These are phyloP conservation scores for Tinospora cordifolia DNA, from an alignment of 164 flowering plant species.

Conservation along the genomic window DNA sequence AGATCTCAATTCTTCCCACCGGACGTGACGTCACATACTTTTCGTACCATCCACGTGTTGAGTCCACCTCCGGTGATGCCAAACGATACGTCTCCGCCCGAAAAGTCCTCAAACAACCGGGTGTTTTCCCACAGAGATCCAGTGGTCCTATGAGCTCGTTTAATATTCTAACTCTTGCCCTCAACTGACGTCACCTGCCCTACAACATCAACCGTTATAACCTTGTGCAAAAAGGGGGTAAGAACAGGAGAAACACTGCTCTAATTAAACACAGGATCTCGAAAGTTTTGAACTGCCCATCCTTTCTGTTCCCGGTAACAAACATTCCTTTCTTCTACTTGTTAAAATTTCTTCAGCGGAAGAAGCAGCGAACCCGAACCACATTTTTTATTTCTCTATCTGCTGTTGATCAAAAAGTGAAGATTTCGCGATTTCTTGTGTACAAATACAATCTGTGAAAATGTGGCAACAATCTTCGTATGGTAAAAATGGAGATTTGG, in stretches of 20 bases:
- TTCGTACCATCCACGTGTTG: neutral
- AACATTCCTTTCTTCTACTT: too few relatives aligned
- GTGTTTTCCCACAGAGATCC: neutral
- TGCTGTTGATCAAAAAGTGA: neutral
- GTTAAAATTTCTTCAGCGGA: neutral
- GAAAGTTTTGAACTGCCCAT: neutral
- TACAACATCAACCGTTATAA: neutral
- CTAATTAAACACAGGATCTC: too few relatives aligned
- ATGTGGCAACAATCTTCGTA: neutral
- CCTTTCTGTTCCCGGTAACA: neutral
- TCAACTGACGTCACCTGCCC: neutral
- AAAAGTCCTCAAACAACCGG: neutral
- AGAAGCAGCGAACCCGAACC: too few relatives aligned
- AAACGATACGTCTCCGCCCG: neutral
- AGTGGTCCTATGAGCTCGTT: neutral
- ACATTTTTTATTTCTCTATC: neutral
- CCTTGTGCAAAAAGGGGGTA: too few relatives aligned
- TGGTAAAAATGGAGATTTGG: constrained; percentile 28
- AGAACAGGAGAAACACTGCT: too few relatives aligned
- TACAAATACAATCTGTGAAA: neutral
- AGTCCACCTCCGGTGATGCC: neutral
- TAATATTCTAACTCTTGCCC: neutral
- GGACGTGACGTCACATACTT: neutral
- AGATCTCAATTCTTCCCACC: too few relatives aligned
- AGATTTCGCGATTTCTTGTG: neutral